Base-by-base conservation (phyloP, 192 early-diverging fungal species). In the Coemansia sp. region DNA sequence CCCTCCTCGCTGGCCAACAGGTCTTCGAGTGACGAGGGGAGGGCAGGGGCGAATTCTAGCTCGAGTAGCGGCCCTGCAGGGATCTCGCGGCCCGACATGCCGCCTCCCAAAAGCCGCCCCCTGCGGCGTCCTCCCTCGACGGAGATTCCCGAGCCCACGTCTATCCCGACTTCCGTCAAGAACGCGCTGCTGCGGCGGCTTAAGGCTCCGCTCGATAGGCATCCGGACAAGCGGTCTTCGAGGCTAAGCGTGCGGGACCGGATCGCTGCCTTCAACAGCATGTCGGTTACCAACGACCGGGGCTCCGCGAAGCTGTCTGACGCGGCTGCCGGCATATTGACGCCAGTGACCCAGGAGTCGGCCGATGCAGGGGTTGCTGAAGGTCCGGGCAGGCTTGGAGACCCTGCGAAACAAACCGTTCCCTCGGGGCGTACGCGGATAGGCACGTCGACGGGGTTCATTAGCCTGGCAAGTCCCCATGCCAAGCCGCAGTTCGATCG, bases 361-460 rank as follows among this genome's bases (percentile, higher is more conserved):
- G 36, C 47, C 21, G 47, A 37, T 9, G 28, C 32, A 17, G 31
- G 2, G 11, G 40, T 14, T 6, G 15, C 47, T 3, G 26, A 45
- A 6, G 38, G 3, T 10, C n/a, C 2, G 0, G 7, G 59, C 8
- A 52, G 47, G 15, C 42, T 54, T 1, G 34, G 56, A 18, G 56
- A 36, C 6, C 47, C 68, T 6, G 32, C 53, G 2, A 72, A 20
- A 17, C 36, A n/a, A 9, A 43, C 17, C 15, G 12, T 37, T 11
- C 51, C 11, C 0, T 44, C 51, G 2, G 40, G n/a, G 2, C 17
- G 71, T 0, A 59, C 56, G 7, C 44, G 71, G 0, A 39, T 75
- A 18, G 60, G 59, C 17, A 75, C 71, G 6, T 8, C 55, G 1
- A 75, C 65, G 8, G 71, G 71, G 21, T 75, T 75, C 12, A 63